These are phyloP conservation scores for Sporothrix variecibatus DNA, from an alignment of 2,329 filamentous ascomycete genomes.

Conservation along the genomic window DNA sequence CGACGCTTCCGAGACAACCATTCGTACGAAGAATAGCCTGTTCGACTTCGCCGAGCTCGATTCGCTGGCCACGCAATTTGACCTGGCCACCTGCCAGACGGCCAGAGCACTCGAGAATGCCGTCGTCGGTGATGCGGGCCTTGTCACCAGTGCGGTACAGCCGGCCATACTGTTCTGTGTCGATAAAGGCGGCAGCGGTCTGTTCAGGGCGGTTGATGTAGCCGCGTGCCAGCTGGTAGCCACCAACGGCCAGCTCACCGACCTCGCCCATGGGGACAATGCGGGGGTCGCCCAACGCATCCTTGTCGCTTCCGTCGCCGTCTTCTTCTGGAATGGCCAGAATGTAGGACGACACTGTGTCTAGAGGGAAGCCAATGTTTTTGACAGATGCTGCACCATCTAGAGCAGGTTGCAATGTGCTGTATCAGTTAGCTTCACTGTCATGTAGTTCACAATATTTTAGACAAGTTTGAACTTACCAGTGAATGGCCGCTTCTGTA, in stretches of 20 bases:
- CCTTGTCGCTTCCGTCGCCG: background rate
- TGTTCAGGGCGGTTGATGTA: constrained; percentile 82
- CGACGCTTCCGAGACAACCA: constrained; percentile 66
- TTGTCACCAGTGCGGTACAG: constrained; percentile 87
- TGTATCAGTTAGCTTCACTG: constrained; percentile 31
- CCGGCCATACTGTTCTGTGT: constrained; percentile 61
- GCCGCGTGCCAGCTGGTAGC: constrained; percentile 73
- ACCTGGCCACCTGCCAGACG: constrained; percentile 79
- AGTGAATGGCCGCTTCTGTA: constrained; percentile 90
- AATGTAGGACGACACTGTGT: constrained; percentile 78
- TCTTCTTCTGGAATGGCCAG: constrained; percentile 50
- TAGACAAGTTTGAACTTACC: constrained; percentile 40
- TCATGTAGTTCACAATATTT: background rate
- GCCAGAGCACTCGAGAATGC: constrained; percentile 79
- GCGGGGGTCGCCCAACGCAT: background rate
- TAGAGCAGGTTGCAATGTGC: constrained; percentile 71
- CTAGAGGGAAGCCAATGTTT: constrained; percentile 75
- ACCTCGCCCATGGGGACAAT: constrained; percentile 66
- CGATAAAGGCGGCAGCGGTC: constrained; percentile 70
- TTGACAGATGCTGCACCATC: constrained; percentile 56
- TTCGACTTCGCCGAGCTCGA: constrained; percentile 79
- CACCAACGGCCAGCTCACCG: constrained; percentile 81
- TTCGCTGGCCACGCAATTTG: constrained; percentile 80
- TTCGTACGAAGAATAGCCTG: constrained; percentile 63
- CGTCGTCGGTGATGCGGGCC: constrained; percentile 66